Evolutionary conservation across 345 rosid species (phyloP), one percentile per base, ranked within the genome.

Genomic region (Bruguiera gymnorhiza): DNA sequence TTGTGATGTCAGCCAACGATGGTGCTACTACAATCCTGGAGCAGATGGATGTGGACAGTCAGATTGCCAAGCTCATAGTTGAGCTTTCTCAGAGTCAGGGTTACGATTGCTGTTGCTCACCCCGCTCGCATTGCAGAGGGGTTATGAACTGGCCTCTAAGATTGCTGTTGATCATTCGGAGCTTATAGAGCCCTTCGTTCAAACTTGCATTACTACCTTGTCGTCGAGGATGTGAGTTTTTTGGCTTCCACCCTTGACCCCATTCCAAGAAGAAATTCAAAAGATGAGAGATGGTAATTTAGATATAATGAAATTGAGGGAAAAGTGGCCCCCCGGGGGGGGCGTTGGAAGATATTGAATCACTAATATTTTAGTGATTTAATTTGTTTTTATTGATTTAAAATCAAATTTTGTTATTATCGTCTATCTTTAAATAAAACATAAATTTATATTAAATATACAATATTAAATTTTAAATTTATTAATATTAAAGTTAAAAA

Each of bases 261-360:
- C 29, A 27, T 27, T 0, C 29, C 29, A 27, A 27, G 29, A 27
- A 27, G 29, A 27, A 27, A 27, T 27, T 19, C 19, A 32, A 57
- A 97, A 92, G 82, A 84, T 96, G 80, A 96, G 70, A 73, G 98
- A 92, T 84, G 97, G 92, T 43, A 84, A 96, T 73, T 83, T 92
- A 70, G 99, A 96, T 86, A 69, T 92, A 81, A 90, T 96, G 2
- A 96, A 95, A 79, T 96, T 68, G 98, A 96, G 71, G 99, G 97
- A 16, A 96, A 90, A 80, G 98, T 24, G 24, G 24, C 24, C 24
- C 1, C 24, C 24, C 24, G 24, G 24, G 24, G 24, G 24, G 24
- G 24, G 24, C 2, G 29, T 27, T 96, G 0, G 97, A 96, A 86
- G 85, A 27, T 27, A 27, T 27, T 27, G 29, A 27, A 27, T 27